Evolutionary conservation across 75 land plant genomes (phyloP), one percentile per base, ranked within the genome.

Genomic region (Azolla pinnata): DNA sequence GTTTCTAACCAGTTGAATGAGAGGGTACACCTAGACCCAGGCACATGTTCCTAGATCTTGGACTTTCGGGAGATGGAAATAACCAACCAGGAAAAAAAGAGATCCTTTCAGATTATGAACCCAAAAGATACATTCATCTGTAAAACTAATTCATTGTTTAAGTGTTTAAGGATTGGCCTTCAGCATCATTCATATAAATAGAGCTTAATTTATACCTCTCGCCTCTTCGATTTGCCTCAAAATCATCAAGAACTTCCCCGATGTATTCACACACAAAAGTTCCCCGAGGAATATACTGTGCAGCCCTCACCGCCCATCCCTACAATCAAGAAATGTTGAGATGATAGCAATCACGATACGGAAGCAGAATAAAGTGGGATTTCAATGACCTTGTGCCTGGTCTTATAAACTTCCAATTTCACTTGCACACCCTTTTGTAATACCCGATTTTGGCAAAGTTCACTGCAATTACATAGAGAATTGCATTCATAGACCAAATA

Each of bases 221-320:
- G 20, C 81, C 76, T 33, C 91, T 73, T 67, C 68, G 66, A 44
- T 79, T 79, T 59, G 87, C 88, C 60, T 95, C 91, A 12, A 60
- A 65, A 61, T 95, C 84, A 63, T 75, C 69, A 45, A 90, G 61
- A 42, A 95, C 84, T 71, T 95, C 99, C 18, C 99, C 99, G 53
- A 90, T 56, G 63, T 81, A 89, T 62, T 95, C 99, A 67, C 99
- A 95, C 19, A 95, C 72, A 75, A 95, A 95, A 17, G 85, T 76
- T n/a, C 99, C 99, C 57, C 96, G 87, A 19, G 76, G 26, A 27
- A 95, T 95, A 57, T 67, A 33, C 66, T 95, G 74, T 28, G 74
- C 84, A 31, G 99, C 81, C 61, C 99, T 75, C n/a, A 95, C 88
- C 31, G 81, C 96, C 99, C 99, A 95, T 19, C 96, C 99, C 99